Evolutionary conservation across 345 rosid genomes (phyloP).

Genomic region (Cardamine occulta): DNA sequence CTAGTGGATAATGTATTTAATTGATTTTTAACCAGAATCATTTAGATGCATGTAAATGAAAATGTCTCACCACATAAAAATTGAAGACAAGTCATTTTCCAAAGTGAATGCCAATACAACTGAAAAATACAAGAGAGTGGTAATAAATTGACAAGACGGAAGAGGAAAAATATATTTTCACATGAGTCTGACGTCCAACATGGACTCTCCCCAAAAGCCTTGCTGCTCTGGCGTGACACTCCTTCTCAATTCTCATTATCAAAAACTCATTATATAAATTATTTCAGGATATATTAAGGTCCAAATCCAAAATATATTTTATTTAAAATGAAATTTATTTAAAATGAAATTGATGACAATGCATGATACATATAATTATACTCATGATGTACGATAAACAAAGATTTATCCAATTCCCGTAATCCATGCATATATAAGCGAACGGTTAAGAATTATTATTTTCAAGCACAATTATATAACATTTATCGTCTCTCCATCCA

Average conservation of each 20-base stretch:
- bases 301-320: not conserved
- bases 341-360: not conserved
- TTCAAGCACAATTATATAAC: not conserved
- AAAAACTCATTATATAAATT: not conserved
- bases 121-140: slow-evolving; percentile 25
- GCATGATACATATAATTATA: not conserved
- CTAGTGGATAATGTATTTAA: not conserved
- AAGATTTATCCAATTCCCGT: not conserved
- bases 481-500: not conserved
- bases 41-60: slow-evolving; percentile 2
- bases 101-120: slow-evolving; percentile 5
- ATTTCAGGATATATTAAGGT: not conserved
- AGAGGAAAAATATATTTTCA: slow-evolving; percentile 14
- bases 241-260: slow-evolving; percentile 17
- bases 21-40: not conserved
- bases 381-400: not conserved
- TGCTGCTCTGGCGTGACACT: slow-evolving; percentile 22
- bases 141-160: slow-evolving; percentile 38
- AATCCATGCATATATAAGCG: not conserved
- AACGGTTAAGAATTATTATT: not conserved
- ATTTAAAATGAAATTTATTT: not conserved
- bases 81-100: slow-evolving; percentile 34
- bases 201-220: slow-evolving; percentile 6
- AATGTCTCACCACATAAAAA: slow-evolving; percentile 5
- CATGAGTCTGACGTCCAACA: slow-evolving; percentile 40